These are phyloP conservation scores for Auricularia cornea DNA, from an alignment of 768 basidiomycete species.

Conservation along the genomic window DNA sequence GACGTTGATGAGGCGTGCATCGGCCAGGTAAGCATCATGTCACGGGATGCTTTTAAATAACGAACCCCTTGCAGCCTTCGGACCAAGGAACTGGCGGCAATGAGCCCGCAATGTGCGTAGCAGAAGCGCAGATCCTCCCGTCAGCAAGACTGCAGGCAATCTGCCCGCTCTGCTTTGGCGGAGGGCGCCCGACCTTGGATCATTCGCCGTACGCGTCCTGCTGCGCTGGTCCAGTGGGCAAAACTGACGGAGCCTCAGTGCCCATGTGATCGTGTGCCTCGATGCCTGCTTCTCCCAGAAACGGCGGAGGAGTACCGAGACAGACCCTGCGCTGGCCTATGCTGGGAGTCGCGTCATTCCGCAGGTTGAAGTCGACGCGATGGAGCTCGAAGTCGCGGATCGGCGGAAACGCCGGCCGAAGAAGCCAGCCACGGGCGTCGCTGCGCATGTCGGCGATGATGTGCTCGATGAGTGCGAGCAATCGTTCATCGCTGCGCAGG, in stretches of 20 bases:
- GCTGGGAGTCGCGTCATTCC: not conserved
- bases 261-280: conserved; percentile 1
- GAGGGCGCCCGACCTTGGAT: not conserved
- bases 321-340: not conserved
- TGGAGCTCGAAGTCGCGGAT: not conserved
- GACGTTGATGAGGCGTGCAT: too few relatives aligned
- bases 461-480: conserved; percentile 6
- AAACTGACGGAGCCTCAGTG: not conserved
- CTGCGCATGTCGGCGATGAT: not conserved
- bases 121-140: not conserved
- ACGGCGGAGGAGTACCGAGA: not conserved
- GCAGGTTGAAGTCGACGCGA: not conserved
- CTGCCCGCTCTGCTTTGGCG: conserved; percentile 6
- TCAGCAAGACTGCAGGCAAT: not conserved
- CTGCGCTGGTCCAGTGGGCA: too few relatives aligned
- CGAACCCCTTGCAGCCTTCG: too few relatives aligned
- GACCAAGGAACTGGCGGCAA: too few relatives aligned
- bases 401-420: too few relatives aligned
- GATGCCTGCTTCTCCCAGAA: conserved; percentile 5
- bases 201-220: not conserved
- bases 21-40: too few relatives aligned
- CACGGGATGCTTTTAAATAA: too few relatives aligned
- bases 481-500: conserved; percentile 8
- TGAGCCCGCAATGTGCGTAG: too few relatives aligned
- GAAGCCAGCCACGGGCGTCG: not conserved